Percentiles rank a stretch among this genome's conserved stretches.
Conservation (phyloP, 2,329 filamentous ascomycete genomes). For the Xylaria arbuscula region DNA sequence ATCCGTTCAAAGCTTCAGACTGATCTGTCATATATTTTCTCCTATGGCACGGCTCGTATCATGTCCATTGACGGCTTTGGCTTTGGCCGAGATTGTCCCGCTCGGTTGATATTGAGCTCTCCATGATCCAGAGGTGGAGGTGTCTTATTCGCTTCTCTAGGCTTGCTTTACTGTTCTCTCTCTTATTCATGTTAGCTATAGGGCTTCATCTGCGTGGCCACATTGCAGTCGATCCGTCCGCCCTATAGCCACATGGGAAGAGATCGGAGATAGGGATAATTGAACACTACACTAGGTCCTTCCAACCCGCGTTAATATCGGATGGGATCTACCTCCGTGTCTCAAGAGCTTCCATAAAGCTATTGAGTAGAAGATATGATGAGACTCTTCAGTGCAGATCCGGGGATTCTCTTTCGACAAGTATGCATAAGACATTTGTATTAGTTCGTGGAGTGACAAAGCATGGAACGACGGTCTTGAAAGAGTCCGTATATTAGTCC, state of each 20-base stretch:
- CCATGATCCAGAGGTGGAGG: neutral
- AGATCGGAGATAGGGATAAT: conserved; percentile 11
- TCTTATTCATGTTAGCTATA: neutral
- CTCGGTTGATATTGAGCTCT: neutral
- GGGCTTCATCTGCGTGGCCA: conserved; percentile 9
- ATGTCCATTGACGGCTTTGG: neutral
- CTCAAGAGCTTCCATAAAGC: conserved; percentile 30
- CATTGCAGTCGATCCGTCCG: conserved; percentile 22
- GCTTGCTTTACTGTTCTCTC: neutral
- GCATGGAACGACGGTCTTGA: conserved; percentile 15
- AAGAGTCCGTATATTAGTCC: conserved; percentile 14
- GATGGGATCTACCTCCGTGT: conserved; percentile 31
- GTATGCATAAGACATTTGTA: conserved; percentile 22
- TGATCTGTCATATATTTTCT: conserved; percentile 1
- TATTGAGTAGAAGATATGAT: conserved; percentile 10
- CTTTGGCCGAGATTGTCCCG: neutral
- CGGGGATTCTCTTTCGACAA: neutral
- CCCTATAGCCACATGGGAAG: conserved; percentile 17
- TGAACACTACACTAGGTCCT: neutral
- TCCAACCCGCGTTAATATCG: conserved; percentile 21
- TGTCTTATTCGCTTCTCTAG: conserved; percentile 2
- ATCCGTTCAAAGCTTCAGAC: conserved; percentile 10
- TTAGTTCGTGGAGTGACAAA: conserved; percentile 9
- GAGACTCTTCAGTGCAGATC: conserved; percentile 24
- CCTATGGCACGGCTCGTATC: conserved; percentile 6